Evolutionary conservation across 2,329 filamentous ascomycete genomes (phyloP).

Genomic region (Lecanosticta acicola): DNA sequence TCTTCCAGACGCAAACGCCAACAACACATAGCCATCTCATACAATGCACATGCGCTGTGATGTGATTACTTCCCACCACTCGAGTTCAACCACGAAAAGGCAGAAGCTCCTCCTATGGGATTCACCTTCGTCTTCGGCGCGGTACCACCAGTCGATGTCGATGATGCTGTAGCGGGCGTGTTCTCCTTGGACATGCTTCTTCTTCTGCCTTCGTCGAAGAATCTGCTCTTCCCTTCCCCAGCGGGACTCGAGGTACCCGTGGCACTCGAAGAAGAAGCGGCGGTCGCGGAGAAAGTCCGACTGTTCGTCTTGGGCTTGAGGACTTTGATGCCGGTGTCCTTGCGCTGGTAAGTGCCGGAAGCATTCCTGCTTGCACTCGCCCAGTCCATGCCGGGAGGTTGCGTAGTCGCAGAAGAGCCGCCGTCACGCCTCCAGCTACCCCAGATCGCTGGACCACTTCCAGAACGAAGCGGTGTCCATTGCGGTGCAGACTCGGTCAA

Average conservation of each 20-base stretch:
- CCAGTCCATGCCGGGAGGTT: slow-evolving; percentile 41
- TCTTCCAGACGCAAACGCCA: no score
- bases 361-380: slow-evolving; percentile 51
- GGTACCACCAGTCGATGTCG: not conserved
- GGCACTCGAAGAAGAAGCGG: slow-evolving; percentile 12
- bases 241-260: slow-evolving; percentile 18
- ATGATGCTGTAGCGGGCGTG: slow-evolving; percentile 12
- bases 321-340: slow-evolving; percentile 78
- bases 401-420: slow-evolving; percentile 10
- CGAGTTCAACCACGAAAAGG: slow-evolving; percentile 75
- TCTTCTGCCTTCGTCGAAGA: slow-evolving; percentile 46
- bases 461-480: slow-evolving; percentile 18
- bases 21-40: no score
- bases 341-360: slow-evolving; percentile 63
- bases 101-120: slow-evolving; percentile 84
- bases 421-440: slow-evolving; percentile 45
- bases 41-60: no score
- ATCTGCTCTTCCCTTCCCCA: slow-evolving; percentile 38
- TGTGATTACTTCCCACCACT: slow-evolving; percentile 8
- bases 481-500: slow-evolving; percentile 12
- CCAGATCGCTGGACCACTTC: slow-evolving; percentile 39
- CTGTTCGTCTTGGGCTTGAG: slow-evolving; percentile 67
- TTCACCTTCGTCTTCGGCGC: slow-evolving; percentile 52
- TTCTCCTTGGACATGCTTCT: slow-evolving; percentile 33
- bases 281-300: slow-evolving; percentile 44